Evolutionary conservation across 2,329 filamentous ascomycete genomes (phyloP), one percentile per base, ranked within the genome.

Genomic region (Incumbomyces delicatus): DNA sequence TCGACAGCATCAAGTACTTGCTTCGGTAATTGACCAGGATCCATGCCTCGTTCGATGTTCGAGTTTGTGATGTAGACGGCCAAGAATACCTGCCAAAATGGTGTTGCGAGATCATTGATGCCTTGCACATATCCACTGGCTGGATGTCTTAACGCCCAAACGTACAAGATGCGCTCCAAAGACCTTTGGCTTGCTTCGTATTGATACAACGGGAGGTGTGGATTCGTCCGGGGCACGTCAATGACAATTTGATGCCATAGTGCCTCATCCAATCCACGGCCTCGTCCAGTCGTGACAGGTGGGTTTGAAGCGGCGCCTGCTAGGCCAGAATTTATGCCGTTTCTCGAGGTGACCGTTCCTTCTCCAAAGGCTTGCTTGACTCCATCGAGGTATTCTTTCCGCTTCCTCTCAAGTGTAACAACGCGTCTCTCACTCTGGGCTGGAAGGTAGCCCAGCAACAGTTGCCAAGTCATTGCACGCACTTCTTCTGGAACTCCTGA

Each of bases 201-300:
- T 55, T 87, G 79, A 67, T 98, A 98, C 0, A 98, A 75, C 57
- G 94, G 86, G 45, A 98, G 83, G 65, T 96, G 92, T 10, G 92
- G 92, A 61, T 95, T 96, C 3, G 92, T 98, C 42, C 92, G 80
- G 2, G 92, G 92, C 17, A 96, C 87, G 61, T 98, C 92, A 60
- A 98, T 98, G 66, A 88, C 95, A 67, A 98, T 96, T 62, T 98
- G 92, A 69, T 98, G 92, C 92, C 92, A 98, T 49, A 98, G 81
- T n/a, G 87, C 85, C 69, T 98, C 92, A 58, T 98, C 94, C 14
- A 98, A 69, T 2, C 89, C 90, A 46, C 86, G 78, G 2, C 81
- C 79, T 52, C 75, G 72, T 36, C 79, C 75, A 29, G 53, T 61
- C 6, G 70, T 66, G 29, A 62, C 60, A 1, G 70, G 64, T 37